phyloP scores from a whole-genome alignment of 495 filamentous ascomycete genomes.

The Talaromyces proteolyticus region DNA sequence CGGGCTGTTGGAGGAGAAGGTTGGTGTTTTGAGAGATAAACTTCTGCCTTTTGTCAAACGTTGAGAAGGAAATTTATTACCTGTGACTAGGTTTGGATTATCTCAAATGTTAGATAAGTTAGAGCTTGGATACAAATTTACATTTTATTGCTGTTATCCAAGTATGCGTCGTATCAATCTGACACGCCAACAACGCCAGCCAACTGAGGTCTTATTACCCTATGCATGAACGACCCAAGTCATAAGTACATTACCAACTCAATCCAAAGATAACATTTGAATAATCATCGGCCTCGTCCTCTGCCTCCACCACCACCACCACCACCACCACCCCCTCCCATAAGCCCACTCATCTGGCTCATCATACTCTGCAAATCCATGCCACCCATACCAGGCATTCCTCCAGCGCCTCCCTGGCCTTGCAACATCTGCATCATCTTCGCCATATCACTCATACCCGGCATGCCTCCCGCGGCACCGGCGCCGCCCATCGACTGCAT shows the following conservation, averaged over 20 bases:
- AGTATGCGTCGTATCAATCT: not conserved
- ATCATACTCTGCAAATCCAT: constrained; percentile 84
- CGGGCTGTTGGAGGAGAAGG: not conserved
- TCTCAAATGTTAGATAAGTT: no score
- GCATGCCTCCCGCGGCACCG: constrained; percentile 40
- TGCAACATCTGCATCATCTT: constrained; percentile 76
- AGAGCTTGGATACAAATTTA: no score
- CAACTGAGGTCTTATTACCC: not conserved
- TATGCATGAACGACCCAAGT: not conserved
- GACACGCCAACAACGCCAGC: not conserved
- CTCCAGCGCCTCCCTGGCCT: constrained; percentile 33
- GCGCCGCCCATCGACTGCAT: constrained; percentile 85
- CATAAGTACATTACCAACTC: not conserved
- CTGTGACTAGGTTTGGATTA: no score
- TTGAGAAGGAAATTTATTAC: no score
- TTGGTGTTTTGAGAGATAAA: constrained; percentile 7
- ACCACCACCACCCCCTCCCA: constrained; percentile 35
- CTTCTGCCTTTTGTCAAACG: no score
- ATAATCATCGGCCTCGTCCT: constrained; percentile 32
- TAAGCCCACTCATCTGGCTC: constrained; percentile 72
- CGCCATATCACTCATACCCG: constrained; percentile 68
- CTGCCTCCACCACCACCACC: constrained; percentile 29
- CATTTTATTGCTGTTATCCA: no score
- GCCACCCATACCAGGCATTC: constrained; percentile 51
- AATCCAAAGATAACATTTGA: not conserved